Conservation (phyloP, 768 basidiomycete species). For the Sporobolomyces pararoseus region DNA sequence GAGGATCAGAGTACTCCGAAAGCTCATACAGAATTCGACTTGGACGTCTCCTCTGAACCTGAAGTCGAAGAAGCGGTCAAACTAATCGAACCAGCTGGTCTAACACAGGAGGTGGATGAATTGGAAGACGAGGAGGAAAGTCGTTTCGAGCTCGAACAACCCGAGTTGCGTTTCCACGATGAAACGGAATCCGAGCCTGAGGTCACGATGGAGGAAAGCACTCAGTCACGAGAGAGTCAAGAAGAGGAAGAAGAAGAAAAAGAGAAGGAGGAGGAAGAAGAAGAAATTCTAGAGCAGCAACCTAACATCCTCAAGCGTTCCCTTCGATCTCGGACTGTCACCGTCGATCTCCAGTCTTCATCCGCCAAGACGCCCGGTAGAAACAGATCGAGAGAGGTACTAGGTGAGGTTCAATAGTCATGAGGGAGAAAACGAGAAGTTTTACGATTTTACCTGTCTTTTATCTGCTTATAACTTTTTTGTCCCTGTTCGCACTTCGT, state of each 20-base stretch:
- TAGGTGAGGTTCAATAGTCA: constrained; percentile 27
- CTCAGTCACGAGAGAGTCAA: no score
- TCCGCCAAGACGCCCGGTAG: constrained; percentile 8
- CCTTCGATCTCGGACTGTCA: constrained; percentile 23
- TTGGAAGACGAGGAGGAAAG: constrained; percentile 5
- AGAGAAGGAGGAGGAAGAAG: constrained; percentile 48
- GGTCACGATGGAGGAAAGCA: not conserved
- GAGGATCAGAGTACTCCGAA: constrained; percentile 8
- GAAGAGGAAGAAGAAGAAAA: constrained; percentile 1
- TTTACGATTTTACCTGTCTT: no score
- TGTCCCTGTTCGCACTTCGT: no score
- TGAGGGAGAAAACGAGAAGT: no score
- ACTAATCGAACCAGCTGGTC: not conserved
- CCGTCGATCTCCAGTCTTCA: constrained; percentile 22
- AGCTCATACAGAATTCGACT: not conserved
- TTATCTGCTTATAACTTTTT: no score
- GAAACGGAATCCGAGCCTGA: constrained; percentile 24
- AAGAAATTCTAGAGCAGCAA: constrained; percentile 57
- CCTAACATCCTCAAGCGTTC: constrained; percentile 22
- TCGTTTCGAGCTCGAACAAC: constrained; percentile 32
- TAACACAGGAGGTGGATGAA: not conserved
- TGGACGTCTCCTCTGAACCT: not conserved
- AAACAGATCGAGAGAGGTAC: constrained; percentile 6
- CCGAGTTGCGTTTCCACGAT: constrained; percentile 27
- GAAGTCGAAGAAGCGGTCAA: no score